Evolutionary conservation across 768 basidiomycete species (phyloP).

Genomic region (Boletus rubroflammeus): DNA sequence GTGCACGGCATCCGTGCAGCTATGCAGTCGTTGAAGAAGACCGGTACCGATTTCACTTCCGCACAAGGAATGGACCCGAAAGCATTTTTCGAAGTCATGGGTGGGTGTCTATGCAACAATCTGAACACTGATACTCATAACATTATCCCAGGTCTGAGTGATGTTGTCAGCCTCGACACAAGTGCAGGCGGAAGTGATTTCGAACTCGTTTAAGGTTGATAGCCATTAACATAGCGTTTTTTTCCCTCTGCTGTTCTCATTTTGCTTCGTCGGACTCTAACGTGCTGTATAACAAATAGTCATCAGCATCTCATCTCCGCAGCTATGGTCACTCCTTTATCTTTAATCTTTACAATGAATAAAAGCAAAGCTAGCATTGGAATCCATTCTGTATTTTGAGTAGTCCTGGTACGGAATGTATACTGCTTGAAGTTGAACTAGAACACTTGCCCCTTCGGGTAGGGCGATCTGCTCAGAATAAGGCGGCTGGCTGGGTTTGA

Average conservation of each 20-base stretch:
- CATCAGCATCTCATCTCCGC: conserved; percentile 14
- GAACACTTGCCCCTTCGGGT: conserved; percentile 7
- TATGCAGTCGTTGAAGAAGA: conserved; percentile 71
- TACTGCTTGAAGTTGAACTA: neutral
- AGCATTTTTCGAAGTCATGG: conserved; percentile 76
- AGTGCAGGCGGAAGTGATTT: conserved; percentile 60
- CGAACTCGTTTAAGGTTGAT: conserved; percentile 39
- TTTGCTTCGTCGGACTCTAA: neutral
- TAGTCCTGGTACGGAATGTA: neutral
- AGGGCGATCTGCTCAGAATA: conserved; percentile 1
- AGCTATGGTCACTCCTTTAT: conserved; percentile 21
- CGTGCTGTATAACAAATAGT: conserved; percentile 21
- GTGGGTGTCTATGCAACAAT: conserved; percentile 32
- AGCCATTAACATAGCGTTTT: neutral
- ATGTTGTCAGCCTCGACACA: conserved; percentile 52
- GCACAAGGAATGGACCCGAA: conserved; percentile 72
- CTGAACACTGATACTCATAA: neutral
- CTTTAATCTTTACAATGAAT: conserved; percentile 22
- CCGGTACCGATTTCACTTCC: conserved; percentile 65
- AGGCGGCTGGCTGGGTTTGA: neutral
- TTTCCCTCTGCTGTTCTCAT: neutral
- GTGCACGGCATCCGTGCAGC: conserved; percentile 77
- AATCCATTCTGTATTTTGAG: conserved; percentile 1
- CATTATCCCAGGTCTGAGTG: conserved; percentile 42
- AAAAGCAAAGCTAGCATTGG: conserved; percentile 11